A percentile compares a stretch with the other conserved stretches of the same genome.
Evolutionary conservation across 805 yeast species (phyloP).

Genomic region (Starmerella floricola): DNA sequence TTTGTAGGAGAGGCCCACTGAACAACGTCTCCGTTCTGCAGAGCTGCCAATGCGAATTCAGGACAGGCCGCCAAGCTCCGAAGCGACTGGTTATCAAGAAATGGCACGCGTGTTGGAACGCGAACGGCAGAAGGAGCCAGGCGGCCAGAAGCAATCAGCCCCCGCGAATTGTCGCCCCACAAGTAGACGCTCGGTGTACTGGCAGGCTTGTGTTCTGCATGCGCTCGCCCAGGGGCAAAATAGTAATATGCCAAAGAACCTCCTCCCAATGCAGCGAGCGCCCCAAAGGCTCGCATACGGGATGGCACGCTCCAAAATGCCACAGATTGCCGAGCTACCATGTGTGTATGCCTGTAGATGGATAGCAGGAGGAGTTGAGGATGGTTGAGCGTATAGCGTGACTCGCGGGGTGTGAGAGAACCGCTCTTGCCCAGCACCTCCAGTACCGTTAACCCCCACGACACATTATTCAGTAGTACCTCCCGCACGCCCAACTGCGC

Average conservation of each 20-base stretch:
- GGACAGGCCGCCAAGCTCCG: conserved; percentile 45
- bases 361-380: no score
- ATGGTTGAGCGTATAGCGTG: no score
- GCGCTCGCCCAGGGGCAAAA: neutral
- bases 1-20: conserved; percentile 41
- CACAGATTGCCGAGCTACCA: no score
- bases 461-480: no score
- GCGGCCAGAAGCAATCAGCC: conserved; percentile 27
- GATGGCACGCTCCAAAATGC: neutral
- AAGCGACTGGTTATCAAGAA: conserved; percentile 50
- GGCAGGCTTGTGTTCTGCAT: neutral
- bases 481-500: no score
- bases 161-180: conserved; percentile 46
- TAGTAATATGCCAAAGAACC: neutral
- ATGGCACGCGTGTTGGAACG: conserved; percentile 48
- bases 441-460: no score
- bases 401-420: no score
- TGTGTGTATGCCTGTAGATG: no score
- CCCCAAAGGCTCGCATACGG: neutral
- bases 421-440: no score
- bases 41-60: conserved; percentile 42
- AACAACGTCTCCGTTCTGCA: conserved; percentile 56
- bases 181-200: conserved; percentile 39
- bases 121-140: conserved; percentile 30
- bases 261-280: neutral